phyloP scores from a whole-genome alignment of 345 rosid species.

The Pistacia integerrima region DNA sequence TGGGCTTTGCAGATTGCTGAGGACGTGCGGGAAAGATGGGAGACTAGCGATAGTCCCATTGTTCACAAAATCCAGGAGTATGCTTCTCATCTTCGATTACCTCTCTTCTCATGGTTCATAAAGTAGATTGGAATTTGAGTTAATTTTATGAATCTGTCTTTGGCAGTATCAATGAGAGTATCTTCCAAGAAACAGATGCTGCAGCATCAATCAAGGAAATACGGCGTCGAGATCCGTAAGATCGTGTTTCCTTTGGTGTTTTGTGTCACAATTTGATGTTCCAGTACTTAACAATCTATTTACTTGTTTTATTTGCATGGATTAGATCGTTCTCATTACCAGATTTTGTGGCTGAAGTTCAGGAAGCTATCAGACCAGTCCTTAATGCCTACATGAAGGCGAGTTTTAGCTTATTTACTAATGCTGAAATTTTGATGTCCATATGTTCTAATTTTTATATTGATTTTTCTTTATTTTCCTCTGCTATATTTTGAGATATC shows the following conservation, averaged over 20 bases:
- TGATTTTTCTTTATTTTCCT: background rate
- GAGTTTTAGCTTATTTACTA: constrained; percentile 11
- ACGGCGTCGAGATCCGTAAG: constrained; percentile 89
- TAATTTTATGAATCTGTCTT: constrained; percentile 21
- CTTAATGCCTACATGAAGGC: constrained; percentile 84
- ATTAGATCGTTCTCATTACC: constrained; percentile 87
- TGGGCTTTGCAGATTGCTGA: constrained; percentile 73
- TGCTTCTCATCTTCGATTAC: constrained; percentile 21
- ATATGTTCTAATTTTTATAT: background rate
- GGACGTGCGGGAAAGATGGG: constrained; percentile 94
- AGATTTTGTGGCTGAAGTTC: constrained; percentile 84
- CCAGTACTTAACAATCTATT: background rate
- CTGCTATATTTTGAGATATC: background rate
- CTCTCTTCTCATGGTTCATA: background rate
- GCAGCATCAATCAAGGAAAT: constrained; percentile 88
- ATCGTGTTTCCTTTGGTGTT: constrained; percentile 15
- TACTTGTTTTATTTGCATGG: constrained; percentile 20
- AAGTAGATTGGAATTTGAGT: background rate
- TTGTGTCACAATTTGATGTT: constrained; percentile 12
- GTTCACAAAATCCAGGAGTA: constrained; percentile 99
- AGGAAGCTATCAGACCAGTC: constrained; percentile 82
- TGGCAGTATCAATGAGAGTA: constrained; percentile 76
- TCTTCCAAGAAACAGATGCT: constrained; percentile 88
- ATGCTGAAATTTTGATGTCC: background rate
- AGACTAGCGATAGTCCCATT: constrained; percentile 90